A percentile compares a stretch with the other conserved stretches of the same genome.
Conservation (phyloP, 805 yeast species). For the Yamadazyma tumulicola region DNA sequence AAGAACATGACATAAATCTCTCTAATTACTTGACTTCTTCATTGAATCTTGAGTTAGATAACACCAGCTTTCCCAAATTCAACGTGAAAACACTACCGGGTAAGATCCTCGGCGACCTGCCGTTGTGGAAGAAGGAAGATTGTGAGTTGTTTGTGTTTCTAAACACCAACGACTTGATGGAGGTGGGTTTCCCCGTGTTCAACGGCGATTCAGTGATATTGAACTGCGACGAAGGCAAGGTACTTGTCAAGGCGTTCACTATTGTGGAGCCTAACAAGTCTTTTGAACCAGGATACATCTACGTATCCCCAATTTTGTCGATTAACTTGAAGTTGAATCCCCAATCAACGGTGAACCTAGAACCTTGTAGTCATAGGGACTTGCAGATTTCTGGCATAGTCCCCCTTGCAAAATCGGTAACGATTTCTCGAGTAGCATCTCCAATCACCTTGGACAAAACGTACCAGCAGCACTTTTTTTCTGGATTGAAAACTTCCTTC, state of each 20-base stretch:
- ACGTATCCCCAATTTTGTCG: constrained; percentile 61
- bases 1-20: constrained; percentile 21
- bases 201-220: constrained; percentile 63
- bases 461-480: constrained; percentile 56
- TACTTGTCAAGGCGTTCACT: constrained; percentile 48
- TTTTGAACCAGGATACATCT: constrained; percentile 37
- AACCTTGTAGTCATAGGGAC: constrained; percentile 12
- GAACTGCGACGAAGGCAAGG: constrained; percentile 9
- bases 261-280: constrained; percentile 59
- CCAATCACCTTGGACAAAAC: constrained; percentile 64
- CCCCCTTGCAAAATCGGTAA: constrained; percentile 59
- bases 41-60: constrained; percentile 16
- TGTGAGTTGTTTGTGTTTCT: constrained; percentile 38
- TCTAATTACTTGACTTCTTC: constrained; percentile 32
- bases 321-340: constrained; percentile 44
- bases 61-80: constrained; percentile 12
- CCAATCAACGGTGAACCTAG: constrained; percentile 16
- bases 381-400: constrained; percentile 22
- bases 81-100: constrained; percentile 28
- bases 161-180: constrained; percentile 47
- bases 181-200: constrained; percentile 53
- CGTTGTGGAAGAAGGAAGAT: constrained; percentile 30
- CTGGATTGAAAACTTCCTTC: constrained; percentile 60
- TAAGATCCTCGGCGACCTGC: constrained; percentile 18
- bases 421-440: constrained; percentile 64